phyloP scores from a whole-genome alignment of 108 stramenopile genomes.

The Fistulifera solaris region DNA sequence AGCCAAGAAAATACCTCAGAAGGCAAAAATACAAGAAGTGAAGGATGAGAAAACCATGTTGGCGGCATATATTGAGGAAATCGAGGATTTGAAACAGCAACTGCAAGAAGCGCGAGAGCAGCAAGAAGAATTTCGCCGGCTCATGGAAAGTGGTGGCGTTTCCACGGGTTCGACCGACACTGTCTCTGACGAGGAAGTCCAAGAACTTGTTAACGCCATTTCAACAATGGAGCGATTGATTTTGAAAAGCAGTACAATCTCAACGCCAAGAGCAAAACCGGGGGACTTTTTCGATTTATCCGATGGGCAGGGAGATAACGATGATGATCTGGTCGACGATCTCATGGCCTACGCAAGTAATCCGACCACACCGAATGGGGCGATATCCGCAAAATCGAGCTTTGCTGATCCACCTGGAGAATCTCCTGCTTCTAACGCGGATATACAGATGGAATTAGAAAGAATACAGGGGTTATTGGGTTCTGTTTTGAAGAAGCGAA shows the following conservation, averaged over 20 bases:
- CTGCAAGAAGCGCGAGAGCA: conserved; percentile 48
- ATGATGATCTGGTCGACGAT: conserved; percentile 31
- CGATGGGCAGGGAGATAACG: conserved; percentile 10
- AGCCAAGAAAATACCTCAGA: conserved; percentile 86
- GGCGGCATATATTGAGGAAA: conserved; percentile 71
- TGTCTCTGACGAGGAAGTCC: conserved; percentile 33
- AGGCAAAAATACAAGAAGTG: conserved; percentile 61
- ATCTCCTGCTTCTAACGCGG: background rate
- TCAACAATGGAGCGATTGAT: conserved; percentile 75
- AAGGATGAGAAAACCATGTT: conserved; percentile 70
- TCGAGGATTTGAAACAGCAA: conserved; percentile 74
- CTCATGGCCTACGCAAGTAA: conserved; percentile 12
- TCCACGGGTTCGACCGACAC: background rate
- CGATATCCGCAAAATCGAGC: background rate
- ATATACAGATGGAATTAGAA: conserved; percentile 46
- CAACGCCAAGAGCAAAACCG: conserved; percentile 7
- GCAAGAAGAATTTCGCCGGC: conserved; percentile 12
- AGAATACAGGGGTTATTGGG: conserved; percentile 74
- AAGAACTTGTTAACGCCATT: conserved; percentile 62
- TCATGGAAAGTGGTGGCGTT: conserved; percentile 8
- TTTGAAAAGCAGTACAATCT: conserved; percentile 34
- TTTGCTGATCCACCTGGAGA: background rate
- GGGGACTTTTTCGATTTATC: conserved; percentile 15
- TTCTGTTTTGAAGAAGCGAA: conserved; percentile 46
- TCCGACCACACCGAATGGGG: background rate